Evolutionary conservation across 2,329 filamentous ascomycete genomes (phyloP).

Genomic region (Magnaporthales sp.): DNA sequence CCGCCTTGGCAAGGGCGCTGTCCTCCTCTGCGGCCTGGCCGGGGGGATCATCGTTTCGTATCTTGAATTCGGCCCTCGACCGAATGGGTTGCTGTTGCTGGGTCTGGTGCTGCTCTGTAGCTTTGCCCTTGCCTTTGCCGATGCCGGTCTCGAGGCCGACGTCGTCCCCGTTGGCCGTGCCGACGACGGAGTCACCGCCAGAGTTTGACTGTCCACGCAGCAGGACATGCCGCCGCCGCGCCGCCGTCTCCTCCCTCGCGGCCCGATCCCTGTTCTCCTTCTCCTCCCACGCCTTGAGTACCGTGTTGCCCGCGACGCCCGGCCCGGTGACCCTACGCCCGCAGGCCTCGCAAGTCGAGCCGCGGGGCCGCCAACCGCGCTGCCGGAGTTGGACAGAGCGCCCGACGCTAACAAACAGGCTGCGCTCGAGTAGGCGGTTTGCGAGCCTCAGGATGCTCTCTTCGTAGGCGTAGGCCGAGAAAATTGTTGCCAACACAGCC

Average conservation of each 20-base stretch:
- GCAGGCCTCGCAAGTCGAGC: conserved; percentile 83
- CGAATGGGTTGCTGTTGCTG: conserved; percentile 12
- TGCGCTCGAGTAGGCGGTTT: conserved; percentile 78
- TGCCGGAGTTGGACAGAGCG: conserved; percentile 67
- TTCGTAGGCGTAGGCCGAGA: conserved; percentile 92
- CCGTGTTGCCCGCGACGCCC: conserved; percentile 57
- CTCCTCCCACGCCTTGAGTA: conserved; percentile 78
- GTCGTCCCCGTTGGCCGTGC: conserved; percentile 5
- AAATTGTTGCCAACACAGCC: conserved; percentile 77
- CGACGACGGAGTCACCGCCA: conserved; percentile 14
- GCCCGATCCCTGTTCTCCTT: conserved; percentile 39
- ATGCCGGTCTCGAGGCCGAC: conserved; percentile 18
- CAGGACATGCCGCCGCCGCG: conserved; percentile 1
- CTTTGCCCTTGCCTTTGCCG: conserved; percentile 21
- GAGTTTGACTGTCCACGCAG: conserved; percentile 10
- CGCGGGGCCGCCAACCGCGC: conserved; percentile 79
- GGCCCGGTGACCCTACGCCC: conserved; percentile 80
- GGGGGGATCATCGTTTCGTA: conserved; percentile 15
- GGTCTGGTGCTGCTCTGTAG: not conserved
- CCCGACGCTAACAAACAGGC: conserved; percentile 76
- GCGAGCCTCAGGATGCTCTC: conserved; percentile 80
- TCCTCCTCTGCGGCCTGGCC: conserved; percentile 27
- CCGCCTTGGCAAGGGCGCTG: conserved; percentile 23
- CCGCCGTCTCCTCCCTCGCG: conserved; percentile 17
- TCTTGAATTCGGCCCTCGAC: conserved; percentile 18